Evolutionary conservation across 768 basidiomycete species (phyloP), one percentile per base, ranked within the genome.

Genomic region (Termitomyces sp.): DNA sequence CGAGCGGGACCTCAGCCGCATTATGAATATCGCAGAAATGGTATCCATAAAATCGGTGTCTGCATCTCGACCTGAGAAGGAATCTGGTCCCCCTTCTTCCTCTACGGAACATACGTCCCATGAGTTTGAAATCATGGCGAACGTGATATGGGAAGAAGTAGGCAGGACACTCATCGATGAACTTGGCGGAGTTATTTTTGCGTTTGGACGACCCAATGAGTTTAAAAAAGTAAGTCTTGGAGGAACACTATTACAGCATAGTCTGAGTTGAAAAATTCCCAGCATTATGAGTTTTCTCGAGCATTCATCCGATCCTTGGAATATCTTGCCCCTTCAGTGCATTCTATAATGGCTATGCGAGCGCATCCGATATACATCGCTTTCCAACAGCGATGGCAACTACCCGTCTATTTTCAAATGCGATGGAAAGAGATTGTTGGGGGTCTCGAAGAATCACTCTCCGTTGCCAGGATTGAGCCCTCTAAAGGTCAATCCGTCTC

Each of bases 351-450:
- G 60, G 75, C 79, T 3, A 87, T 98, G 82, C 84, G 93, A 3
- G 68, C 76, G 4, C 90, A 93, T 69, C 82, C 86, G 0, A 77
- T 86, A 4, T 96, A 87, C 69, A 63, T 67, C 26, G 72, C 85
- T 1, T 97, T 98, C 68, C 84, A 89, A 68, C 80, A 83, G 61
- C 82, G 94, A 38, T 99, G 97, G 95, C 97, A 98, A 69, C 81
- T 99, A 3, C 91, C 93, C 1, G 90, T 98, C 9, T 98, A 98
- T 70, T 98, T 96, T 71, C 97, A 99, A 68, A 77, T 99, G 61
- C 83, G 96, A 47, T 96, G 95, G 93, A 97, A 97, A 72, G 96
- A 97, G 68, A 91, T 96, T 54, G 85, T 95, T 0, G 74, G 81
- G 0, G 79, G 77, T 52, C 74, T 97, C 16, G 97, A 99, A 73